phyloP scores from a whole-genome alignment of 345 rosid genomes.

The Mercurialis annua region DNA sequence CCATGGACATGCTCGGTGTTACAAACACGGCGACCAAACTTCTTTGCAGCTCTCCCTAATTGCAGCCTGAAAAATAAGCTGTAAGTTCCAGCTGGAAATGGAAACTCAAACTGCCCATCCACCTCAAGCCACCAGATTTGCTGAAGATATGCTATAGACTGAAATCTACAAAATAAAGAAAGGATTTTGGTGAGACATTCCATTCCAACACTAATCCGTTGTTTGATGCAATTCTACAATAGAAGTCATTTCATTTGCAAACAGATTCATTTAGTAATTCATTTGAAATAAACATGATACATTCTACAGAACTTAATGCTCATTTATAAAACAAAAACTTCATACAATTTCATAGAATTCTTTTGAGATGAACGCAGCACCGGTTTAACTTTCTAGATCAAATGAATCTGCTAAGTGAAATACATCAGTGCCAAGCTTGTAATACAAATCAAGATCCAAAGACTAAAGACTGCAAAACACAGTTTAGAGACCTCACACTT shows the following conservation, averaged over 20 bases:
- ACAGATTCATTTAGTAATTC: no score
- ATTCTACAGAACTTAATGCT: no score
- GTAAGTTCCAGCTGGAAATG: slow-evolving; percentile 68
- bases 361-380: slow-evolving; percentile 12
- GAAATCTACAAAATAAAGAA: slow-evolving; percentile 44
- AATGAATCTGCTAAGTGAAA: slow-evolving; percentile 2
- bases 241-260: no score
- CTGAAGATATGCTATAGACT: slow-evolving; percentile 76
- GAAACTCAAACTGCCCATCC: slow-evolving; percentile 76
- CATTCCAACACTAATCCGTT: no score
- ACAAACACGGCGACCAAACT: slow-evolving; percentile 69
- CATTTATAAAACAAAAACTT: no score
- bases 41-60: slow-evolving; percentile 59
- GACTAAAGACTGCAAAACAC: not conserved
- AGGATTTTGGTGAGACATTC: no score
- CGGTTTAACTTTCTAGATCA: not conserved
- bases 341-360: no score
- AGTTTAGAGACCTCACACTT: not conserved
- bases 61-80: slow-evolving; percentile 77
- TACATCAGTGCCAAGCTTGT: not conserved
- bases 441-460: not conserved
- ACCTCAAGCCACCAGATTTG: slow-evolving; percentile 98
- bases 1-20: slow-evolving; percentile 78
- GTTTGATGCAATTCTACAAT: no score
- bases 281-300: no score